A percentile compares a stretch with the other conserved stretches of the same genome.
Conservation (phyloP, 352 stramenopile species). For the Phytophthora fragariaefolia region DNA sequence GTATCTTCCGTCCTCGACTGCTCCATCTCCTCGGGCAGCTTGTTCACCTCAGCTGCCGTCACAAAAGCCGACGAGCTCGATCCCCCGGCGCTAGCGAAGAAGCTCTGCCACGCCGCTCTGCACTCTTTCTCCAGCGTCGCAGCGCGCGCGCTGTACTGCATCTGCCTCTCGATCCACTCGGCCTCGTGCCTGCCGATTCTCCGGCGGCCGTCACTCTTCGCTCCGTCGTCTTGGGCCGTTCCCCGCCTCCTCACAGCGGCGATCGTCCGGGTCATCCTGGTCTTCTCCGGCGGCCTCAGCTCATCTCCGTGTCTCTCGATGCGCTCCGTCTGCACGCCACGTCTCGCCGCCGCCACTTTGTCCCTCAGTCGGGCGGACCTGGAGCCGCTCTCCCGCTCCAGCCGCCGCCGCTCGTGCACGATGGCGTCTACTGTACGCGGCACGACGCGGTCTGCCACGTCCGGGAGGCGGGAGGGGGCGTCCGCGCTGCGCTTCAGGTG, state of each 20-base stretch:
- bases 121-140: constrained; percentile 63
- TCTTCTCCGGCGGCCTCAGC: background rate
- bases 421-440: constrained; percentile 58
- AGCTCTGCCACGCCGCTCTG: constrained; percentile 51
- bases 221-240: background rate
- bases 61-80: constrained; percentile 15
- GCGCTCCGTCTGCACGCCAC: constrained; percentile 58
- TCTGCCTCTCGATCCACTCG: constrained; percentile 74
- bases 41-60: constrained; percentile 45
- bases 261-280: constrained; percentile 41
- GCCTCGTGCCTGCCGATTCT: constrained; percentile 47
- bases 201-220: constrained; percentile 11
- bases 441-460: background rate
- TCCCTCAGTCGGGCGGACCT: constrained; percentile 38
- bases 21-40: constrained; percentile 49
- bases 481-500: constrained; percentile 35
- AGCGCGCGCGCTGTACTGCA: constrained; percentile 50
- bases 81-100: constrained; percentile 46
- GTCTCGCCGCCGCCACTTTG: constrained; percentile 51
- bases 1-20: constrained; percentile 34
- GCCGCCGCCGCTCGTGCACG: constrained; percentile 39
- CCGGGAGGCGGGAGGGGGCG: background rate
- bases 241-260: constrained; percentile 42
- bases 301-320: constrained; percentile 25
- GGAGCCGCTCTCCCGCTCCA: constrained; percentile 13